Evolutionary conservation across 2,329 filamentous ascomycete genomes (phyloP), one percentile per base, ranked within the genome.

Genomic region (Penicillium sp.): DNA sequence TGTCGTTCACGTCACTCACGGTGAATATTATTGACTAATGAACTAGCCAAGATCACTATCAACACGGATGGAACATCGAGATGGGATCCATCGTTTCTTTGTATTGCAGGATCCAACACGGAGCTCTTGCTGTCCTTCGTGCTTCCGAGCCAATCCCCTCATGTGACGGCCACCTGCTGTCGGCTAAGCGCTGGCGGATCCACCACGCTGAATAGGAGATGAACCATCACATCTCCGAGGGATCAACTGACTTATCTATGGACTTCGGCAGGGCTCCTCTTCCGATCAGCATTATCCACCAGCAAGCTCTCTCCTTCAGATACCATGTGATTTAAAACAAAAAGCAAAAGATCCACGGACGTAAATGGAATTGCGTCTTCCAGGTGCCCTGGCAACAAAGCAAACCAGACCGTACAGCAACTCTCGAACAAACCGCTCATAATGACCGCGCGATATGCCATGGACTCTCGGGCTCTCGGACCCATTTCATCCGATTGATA

Each of bases 141-240:
- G 30, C 30, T 33, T 33, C 30, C 30, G 13, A 37, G 35, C 35
- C 45, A 48, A 30, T n/a, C 19, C 45, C 25, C 45, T 48, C 26
- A 48, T 30, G 45, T 48, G 45, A 48, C 26, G 45, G 45, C 45
- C 14, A 4, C 45, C 45, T 30, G 45, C 45, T 16, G 14, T 48
- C 45, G 45, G 45, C 16, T 48, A 30, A 28, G 45, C 45, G 45
- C 45, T 48, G 42, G 45, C 30, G 28, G 45, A 48, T 48, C 45
- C 45, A 48, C 45, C 1, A n/a, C 16, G 0, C 37, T n/a, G 11
- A 19, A 13, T 25, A 6, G 11, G 22, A 45, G 42, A 26, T 14
- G 42, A 26, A 45, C 7, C 22, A 45, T 45, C 42, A 45, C 13
- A 14, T 45, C 22, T 45, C 42, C 42, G 42, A 43, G 40, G 40